Base-by-base conservation (phyloP, 2,329 filamentous ascomycete genomes). In the Penicillium sp. region DNA sequence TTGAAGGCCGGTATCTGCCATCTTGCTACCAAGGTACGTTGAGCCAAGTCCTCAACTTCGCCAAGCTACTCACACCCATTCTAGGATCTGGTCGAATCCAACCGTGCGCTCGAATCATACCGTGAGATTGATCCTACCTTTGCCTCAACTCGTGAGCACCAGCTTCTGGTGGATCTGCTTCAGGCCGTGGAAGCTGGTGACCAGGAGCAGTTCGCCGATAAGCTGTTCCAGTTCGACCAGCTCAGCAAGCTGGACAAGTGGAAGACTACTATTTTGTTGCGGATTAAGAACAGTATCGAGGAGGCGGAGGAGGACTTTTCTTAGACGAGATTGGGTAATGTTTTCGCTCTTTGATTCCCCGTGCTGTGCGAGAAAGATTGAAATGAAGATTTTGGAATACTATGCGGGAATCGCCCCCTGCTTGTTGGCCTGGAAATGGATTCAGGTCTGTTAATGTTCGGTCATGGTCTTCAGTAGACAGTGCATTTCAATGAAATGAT, bases 201-300 rank as follows among this genome's bases (percentile, higher is more conserved):
- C 63, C 85, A 87, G 68, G 89, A 95, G 62, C 78, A 80, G 53
- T 97, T 95, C 64, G 82, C 86, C 20, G 89, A 95, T 66, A 90
- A 91, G 69, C 73, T 93, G 56, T 95, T 87, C 77, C 84, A 92
- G 69, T 97, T 83, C 66, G 90, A 96, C 69, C 88, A 95, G 75
- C 79, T 95, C 75, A 93, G 85, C 75, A 93, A 93, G 78, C 75
- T 97, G 65, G 91, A 96, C 68, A 93, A 92, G 76, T 97, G 92
- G 92, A 95, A 96, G 86, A 95, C 88, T 44, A 88, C 86, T 28
- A 76, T 95, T 50, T 72, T 95, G 55, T 75, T 95, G 65, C 81
- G 84, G 60, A 80, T 96, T 64, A 96, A 96, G 84, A 84, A 85
- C 63, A 78, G 78, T 46, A 95, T 95, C 62, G 86, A 92, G 73